Percentiles rank a stretch among this genome's conserved stretches.
Evolutionary conservation across 495 filamentous ascomycete species (phyloP).

Genomic region (Penicillium crystallinum): DNA sequence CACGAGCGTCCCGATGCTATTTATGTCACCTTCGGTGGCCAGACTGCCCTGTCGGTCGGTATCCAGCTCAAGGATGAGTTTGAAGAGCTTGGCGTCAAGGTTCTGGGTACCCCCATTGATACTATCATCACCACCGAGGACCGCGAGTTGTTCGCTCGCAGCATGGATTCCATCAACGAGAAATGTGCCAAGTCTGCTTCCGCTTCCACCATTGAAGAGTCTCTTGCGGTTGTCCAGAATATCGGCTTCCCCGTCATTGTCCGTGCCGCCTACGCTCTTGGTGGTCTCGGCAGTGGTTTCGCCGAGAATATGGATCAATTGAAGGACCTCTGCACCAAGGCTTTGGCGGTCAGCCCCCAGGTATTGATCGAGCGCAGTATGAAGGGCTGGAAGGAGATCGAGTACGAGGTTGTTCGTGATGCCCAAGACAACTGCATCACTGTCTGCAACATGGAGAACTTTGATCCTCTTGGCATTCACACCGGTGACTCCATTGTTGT

Average conservation of each 20-base stretch:
- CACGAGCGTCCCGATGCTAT: constrained; percentile 94
- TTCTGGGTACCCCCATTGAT: constrained; percentile 92
- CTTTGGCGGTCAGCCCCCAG: constrained; percentile 91
- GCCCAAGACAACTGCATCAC: constrained; percentile 97
- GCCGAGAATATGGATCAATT: constrained; percentile 86
- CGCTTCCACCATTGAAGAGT: constrained; percentile 80
- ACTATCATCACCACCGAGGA: constrained; percentile 99
- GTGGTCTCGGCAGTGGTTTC: constrained; percentile 93
- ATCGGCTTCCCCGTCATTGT: constrained; percentile 97
- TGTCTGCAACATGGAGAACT: constrained; percentile 99
- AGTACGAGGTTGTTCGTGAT: constrained; percentile 97
- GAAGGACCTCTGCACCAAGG: constrained; percentile 86
- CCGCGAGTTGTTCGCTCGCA: constrained; percentile 91
- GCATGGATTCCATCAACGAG: constrained; percentile 97
- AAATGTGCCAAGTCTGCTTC: constrained; percentile 97
- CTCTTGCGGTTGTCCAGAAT: constrained; percentile 71
- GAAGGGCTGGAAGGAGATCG: constrained; percentile 99
- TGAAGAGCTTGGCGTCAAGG: constrained; percentile 80
- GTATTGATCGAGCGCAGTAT: constrained; percentile 95
- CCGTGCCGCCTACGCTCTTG: constrained; percentile 91
- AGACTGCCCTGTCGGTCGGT: constrained; percentile 90
- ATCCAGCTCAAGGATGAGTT: constrained; percentile 97
- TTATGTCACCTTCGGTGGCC: constrained; percentile 94
- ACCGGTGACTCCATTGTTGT: constrained; percentile 99
- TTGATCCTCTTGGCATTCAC: constrained; percentile 96